These are phyloP conservation scores for Phellinidium pouzarii DNA, from an alignment of 1,284 basidiomycete species.

Conservation along the genomic window DNA sequence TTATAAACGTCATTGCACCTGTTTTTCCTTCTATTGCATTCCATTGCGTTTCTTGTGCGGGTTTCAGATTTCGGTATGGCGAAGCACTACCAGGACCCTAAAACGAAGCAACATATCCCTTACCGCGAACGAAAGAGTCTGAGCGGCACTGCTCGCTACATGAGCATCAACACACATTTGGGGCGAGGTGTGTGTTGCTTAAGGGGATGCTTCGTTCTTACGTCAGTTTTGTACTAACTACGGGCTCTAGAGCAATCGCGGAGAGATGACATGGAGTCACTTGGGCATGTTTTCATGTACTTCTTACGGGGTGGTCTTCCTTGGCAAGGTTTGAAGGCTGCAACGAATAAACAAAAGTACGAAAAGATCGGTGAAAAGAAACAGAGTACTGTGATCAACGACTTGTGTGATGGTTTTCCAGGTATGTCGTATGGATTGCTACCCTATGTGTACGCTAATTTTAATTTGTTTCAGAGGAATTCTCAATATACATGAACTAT, in stretches of 20 bases:
- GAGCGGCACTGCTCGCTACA: conserved; percentile 96
- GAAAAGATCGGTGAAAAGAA: conserved; percentile 98
- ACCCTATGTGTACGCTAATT: conserved; percentile 18
- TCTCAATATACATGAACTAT: conserved; percentile 96
- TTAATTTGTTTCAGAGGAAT: conserved; percentile 67
- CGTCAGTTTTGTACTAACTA: background rate
- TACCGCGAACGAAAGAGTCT: conserved; percentile 98
- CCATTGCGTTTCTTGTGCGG: conserved; percentile 12
- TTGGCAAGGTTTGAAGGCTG: conserved; percentile 93
- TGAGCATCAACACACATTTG: conserved; percentile 97
- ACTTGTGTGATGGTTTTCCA: conserved; percentile 95
- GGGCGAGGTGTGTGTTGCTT: conserved; percentile 64
- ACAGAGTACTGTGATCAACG: conserved; percentile 87
- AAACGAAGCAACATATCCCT: conserved; percentile 95
- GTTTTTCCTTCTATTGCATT: background rate
- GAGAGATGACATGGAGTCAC: conserved; percentile 88
- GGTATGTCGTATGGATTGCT: conserved; percentile 44
- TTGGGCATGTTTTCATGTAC: conserved; percentile 99
- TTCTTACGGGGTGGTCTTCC: conserved; percentile 90
- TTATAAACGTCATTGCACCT: conserved; percentile 5
- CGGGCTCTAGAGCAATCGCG: conserved; percentile 58
- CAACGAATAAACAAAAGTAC: conserved; percentile 98
- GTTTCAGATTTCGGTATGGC: conserved; percentile 92
- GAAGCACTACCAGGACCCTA: conserved; percentile 97
- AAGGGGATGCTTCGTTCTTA: background rate